Evolutionary conservation across 441 rosid species (phyloP).

Genomic region (Syzygium malaccense): DNA sequence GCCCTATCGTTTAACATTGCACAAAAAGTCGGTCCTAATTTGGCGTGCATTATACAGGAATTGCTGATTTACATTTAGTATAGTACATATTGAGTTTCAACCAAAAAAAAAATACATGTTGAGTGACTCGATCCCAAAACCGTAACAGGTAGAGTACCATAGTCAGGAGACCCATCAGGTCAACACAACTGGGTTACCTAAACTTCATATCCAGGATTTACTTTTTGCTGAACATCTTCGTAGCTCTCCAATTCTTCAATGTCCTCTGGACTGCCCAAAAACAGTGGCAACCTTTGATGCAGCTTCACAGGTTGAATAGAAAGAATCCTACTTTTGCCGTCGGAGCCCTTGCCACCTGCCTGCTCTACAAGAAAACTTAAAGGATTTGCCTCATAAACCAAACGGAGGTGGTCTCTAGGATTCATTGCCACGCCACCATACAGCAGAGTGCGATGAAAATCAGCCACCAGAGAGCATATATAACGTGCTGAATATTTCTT

Average conservation of each 20-base stretch:
- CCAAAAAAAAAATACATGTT: background rate
- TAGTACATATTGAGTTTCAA: background rate
- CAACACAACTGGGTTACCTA: conserved; percentile 4
- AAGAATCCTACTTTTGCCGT: conserved; percentile 68
- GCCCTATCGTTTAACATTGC: background rate
- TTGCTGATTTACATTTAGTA: background rate
- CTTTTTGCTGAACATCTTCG: conserved; percentile 78
- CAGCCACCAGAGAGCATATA: conserved; percentile 90
- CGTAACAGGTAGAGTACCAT: background rate
- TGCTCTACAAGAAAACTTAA: conserved; percentile 85
- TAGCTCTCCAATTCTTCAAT: conserved; percentile 77
- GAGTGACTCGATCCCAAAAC: background rate
- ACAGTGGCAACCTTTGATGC: conserved; percentile 85
- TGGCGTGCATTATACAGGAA: background rate
- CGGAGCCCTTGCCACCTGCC: conserved; percentile 85
- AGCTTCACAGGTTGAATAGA: conserved; percentile 80
- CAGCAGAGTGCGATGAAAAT: conserved; percentile 78
- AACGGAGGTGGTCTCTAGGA: conserved; percentile 88
- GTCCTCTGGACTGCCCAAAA: conserved; percentile 78
- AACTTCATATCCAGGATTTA: conserved; percentile 97
- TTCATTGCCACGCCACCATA: conserved; percentile 95
- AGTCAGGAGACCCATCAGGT: background rate
- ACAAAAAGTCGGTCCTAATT: background rate
- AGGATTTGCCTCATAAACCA: conserved; percentile 91
- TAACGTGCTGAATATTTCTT: conserved; percentile 93